These are phyloP conservation scores for Trametes maxima DNA, from an alignment of 768 basidiomycete genomes.

Conservation along the genomic window DNA sequence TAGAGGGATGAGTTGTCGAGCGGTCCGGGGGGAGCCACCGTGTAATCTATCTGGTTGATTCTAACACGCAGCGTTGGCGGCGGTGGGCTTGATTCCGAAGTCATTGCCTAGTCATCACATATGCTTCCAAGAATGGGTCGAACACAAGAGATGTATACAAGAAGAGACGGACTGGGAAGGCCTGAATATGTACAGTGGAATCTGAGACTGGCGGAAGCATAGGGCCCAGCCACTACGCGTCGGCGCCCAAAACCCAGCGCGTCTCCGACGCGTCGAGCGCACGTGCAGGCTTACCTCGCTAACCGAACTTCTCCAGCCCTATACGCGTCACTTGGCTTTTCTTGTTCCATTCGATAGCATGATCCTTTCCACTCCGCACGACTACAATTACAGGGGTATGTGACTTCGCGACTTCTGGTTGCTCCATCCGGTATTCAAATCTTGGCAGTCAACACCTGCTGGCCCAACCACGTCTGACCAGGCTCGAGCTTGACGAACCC, in stretches of 20 bases:
- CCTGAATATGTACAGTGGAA: conserved; percentile 9
- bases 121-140: background rate
- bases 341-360: background rate
- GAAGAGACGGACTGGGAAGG: background rate
- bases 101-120: conserved; percentile 4
- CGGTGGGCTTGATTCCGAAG: conserved; percentile 15
- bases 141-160: background rate
- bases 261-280: conserved; percentile 9
- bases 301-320: background rate
- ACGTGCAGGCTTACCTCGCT: conserved; percentile 15
- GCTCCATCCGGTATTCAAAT: background rate
- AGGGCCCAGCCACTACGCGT: background rate
- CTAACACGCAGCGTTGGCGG: conserved; percentile 40
- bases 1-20: conserved; percentile 65
- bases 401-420: background rate
- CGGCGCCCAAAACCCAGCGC: background rate
- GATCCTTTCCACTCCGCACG: background rate
- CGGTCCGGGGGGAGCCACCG: conserved; percentile 54
- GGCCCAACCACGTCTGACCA: conserved; percentile 75
- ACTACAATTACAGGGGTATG: conserved; percentile 11
- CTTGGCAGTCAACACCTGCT: conserved; percentile 60
- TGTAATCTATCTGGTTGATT: conserved; percentile 66
- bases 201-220: conserved; percentile 5
- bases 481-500: conserved; percentile 67
- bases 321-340: background rate